Evolutionary conservation across 2,329 filamentous ascomycete genomes (phyloP), one percentile per base, ranked within the genome.

Genomic region (Aspergillus unguis): DNA sequence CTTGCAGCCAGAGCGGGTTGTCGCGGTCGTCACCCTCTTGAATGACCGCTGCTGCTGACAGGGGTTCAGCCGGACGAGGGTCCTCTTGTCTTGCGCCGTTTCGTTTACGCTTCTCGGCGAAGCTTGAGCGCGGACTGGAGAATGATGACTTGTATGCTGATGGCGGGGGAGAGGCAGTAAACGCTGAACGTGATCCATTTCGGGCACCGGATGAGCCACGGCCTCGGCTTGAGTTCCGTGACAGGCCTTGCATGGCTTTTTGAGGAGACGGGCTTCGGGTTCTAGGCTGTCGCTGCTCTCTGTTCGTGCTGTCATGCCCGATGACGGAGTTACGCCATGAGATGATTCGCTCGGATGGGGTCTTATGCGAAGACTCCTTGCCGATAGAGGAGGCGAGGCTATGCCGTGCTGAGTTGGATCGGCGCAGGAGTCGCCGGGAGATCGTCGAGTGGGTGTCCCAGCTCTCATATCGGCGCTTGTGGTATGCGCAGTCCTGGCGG

Each of bases 401-500:
- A 29, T 73, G 73, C n/a, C 77, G 76, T 1, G 80, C 71, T 1
- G 89, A 77, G 32, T 82, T 83, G 26, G 80, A 80, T 40, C 77
- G 73, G 7, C 71, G 68, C 9, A 81, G 71, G 43, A 89, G 72
- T 61, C 84, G 85, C 58, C 84, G 85, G 7, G 88, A 91, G 62
- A 95, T 87, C 6, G 84, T 84, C 11, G 88, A 92, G 1, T 82
- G 81, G 0, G 86, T 84, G 60, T 96, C 90, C 86, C 87, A 92
- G 35, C 80, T 82, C 50, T 91, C 89, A 52, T 85, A 81, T 50
- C 83, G 81, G 4, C 92, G 85, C 71, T 95, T 96, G 44, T 79
- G 72, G 62, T 82, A 90, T 0, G 92, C 94, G 66, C 92, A 96
- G 67, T 99, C 94, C 70, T 97, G 92, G 23, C 94, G 84, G 67